A percentile compares a stretch with the other conserved stretches of the same genome.
phyloP scores from a whole-genome alignment of 106 monocot genomes.

The Dendrobium catenatum region DNA sequence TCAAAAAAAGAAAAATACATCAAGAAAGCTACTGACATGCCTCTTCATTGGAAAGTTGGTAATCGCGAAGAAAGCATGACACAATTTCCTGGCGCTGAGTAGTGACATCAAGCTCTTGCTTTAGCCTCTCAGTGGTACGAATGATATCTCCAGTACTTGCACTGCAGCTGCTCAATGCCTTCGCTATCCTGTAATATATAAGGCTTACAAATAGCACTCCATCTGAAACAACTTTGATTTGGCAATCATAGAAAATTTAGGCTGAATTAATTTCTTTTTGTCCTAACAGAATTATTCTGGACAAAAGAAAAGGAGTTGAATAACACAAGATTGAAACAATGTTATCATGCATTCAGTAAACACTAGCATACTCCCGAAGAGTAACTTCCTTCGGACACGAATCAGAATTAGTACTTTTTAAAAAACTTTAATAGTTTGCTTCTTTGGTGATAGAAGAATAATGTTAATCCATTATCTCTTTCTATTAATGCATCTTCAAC shows the following conservation, averaged over 20 bases:
- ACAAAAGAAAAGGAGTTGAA: background rate
- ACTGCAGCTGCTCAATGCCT: slow-evolving; percentile 67
- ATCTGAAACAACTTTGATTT: background rate
- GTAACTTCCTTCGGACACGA: background rate
- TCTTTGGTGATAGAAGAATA: background rate
- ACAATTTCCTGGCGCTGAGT: slow-evolving; percentile 91
- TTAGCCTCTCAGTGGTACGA: slow-evolving; percentile 78
- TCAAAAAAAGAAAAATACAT: background rate
- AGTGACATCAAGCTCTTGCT: slow-evolving; percentile 86
- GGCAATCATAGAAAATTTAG: too few species aligned
- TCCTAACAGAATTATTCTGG: too few species aligned
- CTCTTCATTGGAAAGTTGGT: slow-evolving; percentile 95
- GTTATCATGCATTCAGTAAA: background rate
- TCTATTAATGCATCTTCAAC: background rate
- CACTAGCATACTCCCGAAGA: background rate
- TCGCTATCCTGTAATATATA: slow-evolving; percentile 49
- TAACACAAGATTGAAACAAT: background rate
- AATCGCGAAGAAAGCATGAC: slow-evolving; percentile 88
- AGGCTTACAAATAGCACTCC: background rate
- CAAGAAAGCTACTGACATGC: slow-evolving; percentile 18
- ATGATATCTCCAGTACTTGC: slow-evolving; percentile 88
- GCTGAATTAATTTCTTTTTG: too few species aligned
- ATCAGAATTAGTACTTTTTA: background rate
- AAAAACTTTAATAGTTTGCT: background rate
- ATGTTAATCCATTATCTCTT: background rate